phyloP scores from a whole-genome alignment of 2,329 filamentous ascomycete species.

The Magnaporthiopsis rhizophila region DNA sequence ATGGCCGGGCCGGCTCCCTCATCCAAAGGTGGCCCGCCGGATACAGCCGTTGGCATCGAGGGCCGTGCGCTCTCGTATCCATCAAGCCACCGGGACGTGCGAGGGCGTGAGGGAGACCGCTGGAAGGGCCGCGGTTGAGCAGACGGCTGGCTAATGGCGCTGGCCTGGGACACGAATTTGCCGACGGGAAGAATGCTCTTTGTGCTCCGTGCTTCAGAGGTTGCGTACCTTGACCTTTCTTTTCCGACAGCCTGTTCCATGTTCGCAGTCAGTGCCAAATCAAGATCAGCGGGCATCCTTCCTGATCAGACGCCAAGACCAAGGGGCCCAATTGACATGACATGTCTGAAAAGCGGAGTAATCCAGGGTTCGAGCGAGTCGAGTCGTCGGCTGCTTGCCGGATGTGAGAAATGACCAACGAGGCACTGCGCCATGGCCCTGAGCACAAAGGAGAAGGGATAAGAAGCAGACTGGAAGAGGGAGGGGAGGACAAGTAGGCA shows the following conservation, averaged over 20 bases:
- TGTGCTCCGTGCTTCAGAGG: background rate
- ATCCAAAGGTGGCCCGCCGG: no score
- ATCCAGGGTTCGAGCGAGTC: background rate
- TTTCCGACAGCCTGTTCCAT: conserved; percentile 8
- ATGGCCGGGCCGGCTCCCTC: no score
- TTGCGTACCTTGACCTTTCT: conserved; percentile 9
- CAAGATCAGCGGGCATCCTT: background rate
- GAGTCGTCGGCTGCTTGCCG: background rate
- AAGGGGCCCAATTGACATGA: background rate
- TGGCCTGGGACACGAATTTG: background rate
- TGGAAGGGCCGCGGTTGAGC: background rate
- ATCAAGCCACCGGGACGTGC: background rate
- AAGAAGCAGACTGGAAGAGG: background rate
- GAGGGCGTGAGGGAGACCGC: background rate
- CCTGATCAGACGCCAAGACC: background rate
- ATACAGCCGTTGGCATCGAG: background rate
- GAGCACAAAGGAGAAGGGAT: background rate
- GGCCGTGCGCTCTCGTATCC: background rate
- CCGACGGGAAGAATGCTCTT: background rate
- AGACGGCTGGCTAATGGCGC: background rate
- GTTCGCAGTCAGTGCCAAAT: background rate
- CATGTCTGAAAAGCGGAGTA: background rate
- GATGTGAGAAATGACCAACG: background rate
- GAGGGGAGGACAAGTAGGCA: background rate
- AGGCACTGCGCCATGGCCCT: background rate